A percentile compares a stretch with the other conserved stretches of the same genome.
phyloP scores from a whole-genome alignment of 164 flowering plant species.

The Stephania cephalantha region DNA sequence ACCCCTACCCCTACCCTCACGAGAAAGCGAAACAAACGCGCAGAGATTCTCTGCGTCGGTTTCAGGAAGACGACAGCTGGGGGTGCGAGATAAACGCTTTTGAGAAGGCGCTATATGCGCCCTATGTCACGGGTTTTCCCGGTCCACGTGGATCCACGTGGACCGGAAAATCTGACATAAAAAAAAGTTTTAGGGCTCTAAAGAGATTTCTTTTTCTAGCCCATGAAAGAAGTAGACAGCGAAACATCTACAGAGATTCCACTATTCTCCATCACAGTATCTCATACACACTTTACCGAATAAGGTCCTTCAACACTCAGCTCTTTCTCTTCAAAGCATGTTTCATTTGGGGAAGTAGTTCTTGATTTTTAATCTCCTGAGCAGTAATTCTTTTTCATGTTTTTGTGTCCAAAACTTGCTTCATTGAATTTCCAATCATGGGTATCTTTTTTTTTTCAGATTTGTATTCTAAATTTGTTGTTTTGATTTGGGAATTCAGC shows the following conservation, averaged over 20 bases:
- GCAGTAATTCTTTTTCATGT: neutral
- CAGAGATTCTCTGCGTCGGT: no score
- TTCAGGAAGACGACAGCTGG: no score
- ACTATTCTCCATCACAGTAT: neutral
- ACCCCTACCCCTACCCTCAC: no score
- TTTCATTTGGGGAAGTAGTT: neutral
- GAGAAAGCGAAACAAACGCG: no score
- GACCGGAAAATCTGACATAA: no score
- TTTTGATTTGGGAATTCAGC: neutral
- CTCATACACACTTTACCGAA: neutral
- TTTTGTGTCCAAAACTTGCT: neutral
- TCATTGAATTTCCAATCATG: neutral
- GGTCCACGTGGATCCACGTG: no score
- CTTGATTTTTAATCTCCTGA: neutral
- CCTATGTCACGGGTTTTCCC: no score
- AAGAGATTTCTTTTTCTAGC: no score
- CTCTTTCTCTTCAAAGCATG: neutral
- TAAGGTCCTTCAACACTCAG: neutral
- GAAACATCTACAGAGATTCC: neutral
- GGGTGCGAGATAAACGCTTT: no score
- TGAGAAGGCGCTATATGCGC: no score
- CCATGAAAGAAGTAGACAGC: no score
- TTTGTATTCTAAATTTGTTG: neutral
- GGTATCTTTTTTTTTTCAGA: neutral
- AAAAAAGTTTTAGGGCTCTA: neutral